Evolutionary conservation across 208 protist genomes (phyloP).

Genomic region (Borovskyia barvae): DNA sequence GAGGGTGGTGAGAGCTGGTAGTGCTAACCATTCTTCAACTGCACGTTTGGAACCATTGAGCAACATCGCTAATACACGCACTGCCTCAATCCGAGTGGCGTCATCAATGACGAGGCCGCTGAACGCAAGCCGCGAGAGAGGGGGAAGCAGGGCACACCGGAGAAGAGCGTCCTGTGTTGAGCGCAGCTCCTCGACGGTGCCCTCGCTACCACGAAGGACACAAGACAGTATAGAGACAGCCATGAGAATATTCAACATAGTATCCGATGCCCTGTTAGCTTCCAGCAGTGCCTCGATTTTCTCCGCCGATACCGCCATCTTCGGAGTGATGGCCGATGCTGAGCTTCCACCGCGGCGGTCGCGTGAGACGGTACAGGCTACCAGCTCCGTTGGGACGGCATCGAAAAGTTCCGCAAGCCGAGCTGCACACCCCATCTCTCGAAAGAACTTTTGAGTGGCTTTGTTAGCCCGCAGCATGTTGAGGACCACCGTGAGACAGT

Average conservation of each 20-base stretch:
- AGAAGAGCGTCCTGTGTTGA: constrained; percentile 32
- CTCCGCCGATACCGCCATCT: constrained; percentile 9
- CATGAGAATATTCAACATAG: constrained; percentile 33
- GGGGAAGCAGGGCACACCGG: constrained; percentile 48
- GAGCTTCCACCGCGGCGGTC: background rate
- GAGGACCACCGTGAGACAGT: constrained; percentile 77
- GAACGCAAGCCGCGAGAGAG: constrained; percentile 58
- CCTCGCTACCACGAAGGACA: constrained; percentile 43
- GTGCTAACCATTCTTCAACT: constrained; percentile 49
- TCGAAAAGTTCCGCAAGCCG: constrained; percentile 57
- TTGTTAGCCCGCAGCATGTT: constrained; percentile 85
- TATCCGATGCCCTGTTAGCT: background rate
- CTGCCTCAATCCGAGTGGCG: constrained; percentile 65
- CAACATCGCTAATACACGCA: constrained; percentile 55
- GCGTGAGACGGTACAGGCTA: constrained; percentile 4
- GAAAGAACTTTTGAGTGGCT: constrained; percentile 82
- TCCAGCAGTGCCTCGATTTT: constrained; percentile 21
- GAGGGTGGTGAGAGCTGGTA: constrained; percentile 14
- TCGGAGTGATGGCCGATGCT: background rate
- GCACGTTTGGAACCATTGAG: constrained; percentile 30
- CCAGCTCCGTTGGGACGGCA: constrained; percentile 26
- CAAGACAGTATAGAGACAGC: constrained; percentile 54
- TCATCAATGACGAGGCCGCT: constrained; percentile 65
- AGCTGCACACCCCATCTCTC: constrained; percentile 69
- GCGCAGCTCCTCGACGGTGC: constrained; percentile 21